Evolutionary conservation across 2,329 filamentous ascomycete genomes (phyloP).

Genomic region (Aspergillus tamarii): DNA sequence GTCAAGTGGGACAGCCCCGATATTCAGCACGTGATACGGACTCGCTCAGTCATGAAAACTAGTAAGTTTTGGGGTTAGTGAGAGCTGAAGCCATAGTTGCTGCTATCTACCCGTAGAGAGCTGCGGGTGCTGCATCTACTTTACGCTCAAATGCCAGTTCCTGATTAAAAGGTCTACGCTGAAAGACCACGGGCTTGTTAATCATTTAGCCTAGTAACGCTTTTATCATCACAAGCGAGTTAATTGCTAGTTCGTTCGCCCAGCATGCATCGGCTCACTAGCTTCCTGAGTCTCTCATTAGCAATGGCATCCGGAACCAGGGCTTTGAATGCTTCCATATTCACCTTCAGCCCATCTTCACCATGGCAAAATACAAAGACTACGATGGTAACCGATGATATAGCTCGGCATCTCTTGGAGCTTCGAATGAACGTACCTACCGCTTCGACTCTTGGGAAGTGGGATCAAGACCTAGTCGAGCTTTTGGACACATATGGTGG

Average conservation of each 20-base stretch:
- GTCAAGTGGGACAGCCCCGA: background rate
- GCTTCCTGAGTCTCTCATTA: slow-evolving; percentile 32
- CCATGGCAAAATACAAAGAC: slow-evolving; percentile 6
- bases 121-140: background rate
- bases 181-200: background rate
- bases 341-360: slow-evolving; percentile 31
- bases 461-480: slow-evolving; percentile 55
- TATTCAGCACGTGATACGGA: background rate
- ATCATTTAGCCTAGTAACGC: background rate
- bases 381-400: slow-evolving; percentile 29
- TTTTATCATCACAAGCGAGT: background rate
- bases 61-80: background rate
- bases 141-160: background rate
- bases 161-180: background rate
- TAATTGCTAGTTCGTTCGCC: background rate
- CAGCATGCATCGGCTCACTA: slow-evolving; percentile 33
- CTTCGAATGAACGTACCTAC: slow-evolving; percentile 54
- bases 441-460: slow-evolving; percentile 44
- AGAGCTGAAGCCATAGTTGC: background rate
- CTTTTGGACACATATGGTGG: slow-evolving; percentile 66
- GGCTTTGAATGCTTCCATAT: slow-evolving; percentile 38
- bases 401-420: slow-evolving; percentile 45
- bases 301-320: slow-evolving; percentile 29
- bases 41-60: background rate
- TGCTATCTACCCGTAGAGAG: background rate